These are phyloP conservation scores for Cadophora sp. DNA, from an alignment of 2,329 filamentous ascomycete species.

Conservation along the genomic window DNA sequence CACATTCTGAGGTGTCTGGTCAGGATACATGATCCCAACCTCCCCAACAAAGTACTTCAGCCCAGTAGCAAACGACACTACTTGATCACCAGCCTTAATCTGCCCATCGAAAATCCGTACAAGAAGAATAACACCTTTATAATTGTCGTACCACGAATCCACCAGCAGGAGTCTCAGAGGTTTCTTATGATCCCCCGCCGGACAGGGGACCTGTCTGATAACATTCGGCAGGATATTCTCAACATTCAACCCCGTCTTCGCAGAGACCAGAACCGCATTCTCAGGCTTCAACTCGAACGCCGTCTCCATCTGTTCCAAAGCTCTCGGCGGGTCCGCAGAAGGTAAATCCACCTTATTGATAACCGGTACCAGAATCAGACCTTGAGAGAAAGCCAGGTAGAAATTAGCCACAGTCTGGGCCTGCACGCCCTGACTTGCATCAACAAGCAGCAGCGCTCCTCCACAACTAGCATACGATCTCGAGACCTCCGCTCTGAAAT, in stretches of 20 bases:
- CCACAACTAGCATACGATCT: conserved; percentile 96
- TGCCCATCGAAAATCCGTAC: conserved; percentile 91
- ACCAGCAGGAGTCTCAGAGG: conserved; percentile 87
- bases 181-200: conserved; percentile 73
- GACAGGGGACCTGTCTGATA: conserved; percentile 83
- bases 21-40: conserved; percentile 94
- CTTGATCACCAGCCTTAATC: conserved; percentile 80
- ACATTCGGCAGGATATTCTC: conserved; percentile 82
- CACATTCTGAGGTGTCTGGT: conserved; percentile 79
- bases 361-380: conserved; percentile 84
- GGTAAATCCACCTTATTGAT: conserved; percentile 97
- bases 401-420: conserved; percentile 99
- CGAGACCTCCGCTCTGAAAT: conserved; percentile 96
- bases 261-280: conserved; percentile 80
- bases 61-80: conserved; percentile 88
- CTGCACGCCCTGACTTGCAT: conserved; percentile 95
- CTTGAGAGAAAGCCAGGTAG: conserved; percentile 94
- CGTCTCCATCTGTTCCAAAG: conserved; percentile 83
- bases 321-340: conserved; percentile 84
- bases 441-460: conserved; percentile 88
- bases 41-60: conserved; percentile 93
- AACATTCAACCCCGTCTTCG: conserved; percentile 93
- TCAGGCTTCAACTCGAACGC: conserved; percentile 87
- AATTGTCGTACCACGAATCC: conserved; percentile 98
- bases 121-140: conserved; percentile 89